These are phyloP conservation scores for Oryza brachyantha DNA, from an alignment of 176 grass and related monocot species.

Conservation along the genomic window DNA sequence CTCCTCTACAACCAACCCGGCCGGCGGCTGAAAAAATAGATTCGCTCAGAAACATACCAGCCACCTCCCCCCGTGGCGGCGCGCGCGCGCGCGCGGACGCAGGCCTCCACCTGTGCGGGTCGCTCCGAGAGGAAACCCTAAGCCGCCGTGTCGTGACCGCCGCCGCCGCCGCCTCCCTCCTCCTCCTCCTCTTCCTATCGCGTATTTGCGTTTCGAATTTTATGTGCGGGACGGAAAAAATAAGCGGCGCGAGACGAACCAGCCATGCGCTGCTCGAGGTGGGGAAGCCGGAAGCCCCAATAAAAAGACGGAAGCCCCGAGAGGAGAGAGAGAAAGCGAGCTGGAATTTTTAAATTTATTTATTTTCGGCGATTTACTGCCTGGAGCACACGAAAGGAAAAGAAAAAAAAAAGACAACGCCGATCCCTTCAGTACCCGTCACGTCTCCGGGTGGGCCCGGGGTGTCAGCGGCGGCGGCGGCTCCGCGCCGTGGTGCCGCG, in stretches of 20 bases:
- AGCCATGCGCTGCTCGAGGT: neutral
- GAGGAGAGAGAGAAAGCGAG: neutral
- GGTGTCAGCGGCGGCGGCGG: neutral
- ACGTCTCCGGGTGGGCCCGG: neutral
- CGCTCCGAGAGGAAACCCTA: conserved; percentile 40
- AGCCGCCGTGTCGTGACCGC: conserved; percentile 1
- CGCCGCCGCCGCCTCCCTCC: too few species aligned
- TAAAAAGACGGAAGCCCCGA: neutral
- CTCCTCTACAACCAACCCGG: neutral
- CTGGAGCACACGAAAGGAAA: conserved; percentile 41
- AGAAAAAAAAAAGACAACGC: neutral
- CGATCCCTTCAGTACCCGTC: conserved; percentile 20
- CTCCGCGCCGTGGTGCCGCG: neutral
- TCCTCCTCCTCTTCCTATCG: neutral
- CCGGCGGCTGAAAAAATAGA: neutral
- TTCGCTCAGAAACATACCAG: neutral
- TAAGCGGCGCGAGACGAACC: conserved; percentile 43
- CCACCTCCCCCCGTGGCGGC: conserved; percentile 7
- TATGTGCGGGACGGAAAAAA: conserved; percentile 7
- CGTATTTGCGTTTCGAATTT: conserved; percentile 32
- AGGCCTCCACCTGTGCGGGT: neutral
- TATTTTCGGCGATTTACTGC: neutral
- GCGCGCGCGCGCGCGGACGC: conserved; percentile 8
- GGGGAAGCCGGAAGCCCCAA: neutral
- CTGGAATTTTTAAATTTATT: conserved; percentile 11